phyloP scores from a whole-genome alignment of 805 yeast species.

The Starmerella bombi region DNA sequence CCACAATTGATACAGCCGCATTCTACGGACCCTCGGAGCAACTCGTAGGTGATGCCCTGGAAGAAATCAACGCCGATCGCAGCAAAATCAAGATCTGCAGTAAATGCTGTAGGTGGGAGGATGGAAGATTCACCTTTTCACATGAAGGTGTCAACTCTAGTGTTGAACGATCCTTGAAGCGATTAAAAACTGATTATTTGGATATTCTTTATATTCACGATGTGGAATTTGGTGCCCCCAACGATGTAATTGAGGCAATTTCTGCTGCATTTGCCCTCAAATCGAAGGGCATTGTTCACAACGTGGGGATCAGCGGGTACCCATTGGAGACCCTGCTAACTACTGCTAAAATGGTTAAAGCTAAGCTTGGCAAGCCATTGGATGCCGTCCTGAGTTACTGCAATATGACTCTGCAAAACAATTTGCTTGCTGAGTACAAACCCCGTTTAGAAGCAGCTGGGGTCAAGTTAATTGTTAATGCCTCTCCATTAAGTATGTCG shows the following conservation, averaged over 20 bases:
- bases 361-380: constrained; percentile 40
- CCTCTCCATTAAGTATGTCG: constrained; percentile 83
- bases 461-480: constrained; percentile 53
- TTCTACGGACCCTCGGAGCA: constrained; percentile 83
- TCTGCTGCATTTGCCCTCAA: constrained; percentile 46
- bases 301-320: constrained; percentile 76
- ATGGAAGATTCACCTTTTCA: constrained; percentile 64
- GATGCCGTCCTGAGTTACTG: constrained; percentile 71
- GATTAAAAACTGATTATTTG: constrained; percentile 55
- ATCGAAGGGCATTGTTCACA: constrained; percentile 43
- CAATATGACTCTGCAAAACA: constrained; percentile 72
- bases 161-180: constrained; percentile 49
- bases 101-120: constrained; percentile 66
- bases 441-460: constrained; percentile 38
- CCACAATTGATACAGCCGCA: constrained; percentile 82
- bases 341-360: constrained; percentile 32
- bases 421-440: constrained; percentile 35
- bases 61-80: constrained; percentile 33
- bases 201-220: constrained; percentile 84
- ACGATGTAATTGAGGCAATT: constrained; percentile 49
- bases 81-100: constrained; percentile 60
- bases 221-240: constrained; percentile 59
- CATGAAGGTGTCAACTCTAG: constrained; percentile 46
- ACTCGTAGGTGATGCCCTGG: constrained; percentile 55
- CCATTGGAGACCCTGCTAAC: constrained; percentile 58